Evolutionary conservation across 139 green algal species (phyloP), one percentile per base, ranked within the genome.

Genomic region (Auxenochlorella protothecoides): DNA sequence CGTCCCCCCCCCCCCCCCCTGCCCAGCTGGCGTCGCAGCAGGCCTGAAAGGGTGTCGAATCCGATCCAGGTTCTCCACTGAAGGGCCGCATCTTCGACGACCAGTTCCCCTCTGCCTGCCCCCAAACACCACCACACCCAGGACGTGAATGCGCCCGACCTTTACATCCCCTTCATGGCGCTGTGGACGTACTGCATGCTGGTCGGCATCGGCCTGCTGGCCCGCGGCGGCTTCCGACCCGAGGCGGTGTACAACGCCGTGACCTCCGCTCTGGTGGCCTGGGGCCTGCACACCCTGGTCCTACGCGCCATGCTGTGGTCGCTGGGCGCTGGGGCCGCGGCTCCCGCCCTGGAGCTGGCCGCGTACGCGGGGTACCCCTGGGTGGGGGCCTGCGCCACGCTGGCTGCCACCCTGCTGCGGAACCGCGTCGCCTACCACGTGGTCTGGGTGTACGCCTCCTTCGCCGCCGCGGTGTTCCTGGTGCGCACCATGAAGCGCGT

Each of bases 71-170:
- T 44, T 44, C 27, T 44, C 27, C 27, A 44, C 27, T 44, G 27
- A 44, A 44, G 27, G 27, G 27, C 27, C 27, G 0, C 27, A 44
- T 44, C 27, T 44, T 1, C 27, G 27, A 44, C 27, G 27, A 44
- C 27, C 27, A 44, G 27, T 44, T 44, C 27, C 27, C 27, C 27
- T 44, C 27, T 1, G 27, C 27, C 27, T 44, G 27, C 27, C 27
- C 27, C 27, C 27, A 44, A 44, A 44, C 27, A 44, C 27, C 27
- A 44, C 1, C 27, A 44, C 27, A 44, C 27, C 11, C 57, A 78
- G 61, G 94, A 99, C 77, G 83, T 92, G 51, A 97, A 98, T 71
- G 90, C 92, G 3, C 94, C 94, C 6, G 94, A 99, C 80, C 83
- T 99, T 68, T 99, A 98, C 85, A 88, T 99, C 27, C 94, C 94